phyloP scores from a whole-genome alignment of 2,329 filamentous ascomycete genomes.

The Penicillium sp. region DNA sequence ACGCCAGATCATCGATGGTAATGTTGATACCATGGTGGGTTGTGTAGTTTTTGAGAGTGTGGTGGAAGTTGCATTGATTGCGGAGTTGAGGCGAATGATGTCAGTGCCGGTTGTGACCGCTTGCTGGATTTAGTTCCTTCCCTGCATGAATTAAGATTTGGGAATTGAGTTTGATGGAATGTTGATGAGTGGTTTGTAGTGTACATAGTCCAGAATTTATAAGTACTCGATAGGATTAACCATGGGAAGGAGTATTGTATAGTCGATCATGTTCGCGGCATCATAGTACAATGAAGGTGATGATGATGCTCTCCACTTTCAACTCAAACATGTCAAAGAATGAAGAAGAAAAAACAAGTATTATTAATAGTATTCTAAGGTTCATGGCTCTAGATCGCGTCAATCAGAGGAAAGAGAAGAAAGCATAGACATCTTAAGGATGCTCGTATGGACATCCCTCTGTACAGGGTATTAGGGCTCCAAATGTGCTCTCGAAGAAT shows the following conservation, averaged over 20 bases:
- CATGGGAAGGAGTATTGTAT: no score
- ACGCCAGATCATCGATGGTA: constrained; percentile 12
- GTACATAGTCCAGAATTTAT: no score
- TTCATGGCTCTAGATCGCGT: constrained; percentile 11
- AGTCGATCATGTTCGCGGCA: no score
- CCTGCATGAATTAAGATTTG: background rate
- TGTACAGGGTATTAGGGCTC: constrained; percentile 9
- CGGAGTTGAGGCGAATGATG: constrained; percentile 13
- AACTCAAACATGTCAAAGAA: no score
- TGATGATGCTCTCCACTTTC: no score
- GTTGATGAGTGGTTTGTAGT: no score
- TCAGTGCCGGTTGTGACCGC: constrained; percentile 20
- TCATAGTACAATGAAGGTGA: no score
- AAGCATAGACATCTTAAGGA: constrained; percentile 10
- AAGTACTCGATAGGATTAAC: no score
- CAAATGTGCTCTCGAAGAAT: constrained; percentile 2
- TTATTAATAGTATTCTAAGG: constrained; percentile 27
- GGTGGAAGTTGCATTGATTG: background rate
- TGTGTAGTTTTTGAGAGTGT: constrained; percentile 1
- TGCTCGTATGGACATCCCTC: constrained; percentile 11
- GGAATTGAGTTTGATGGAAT: no score
- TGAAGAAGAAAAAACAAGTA: constrained; percentile 5
- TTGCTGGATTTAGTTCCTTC: constrained; percentile 2
- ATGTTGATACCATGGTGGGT: constrained; percentile 14
- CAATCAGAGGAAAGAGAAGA: constrained; percentile 4